These are phyloP conservation scores for Coccomyxa subellipsoidea DNA, from an alignment of 163 green algal genomes.

Conservation along the genomic window DNA sequence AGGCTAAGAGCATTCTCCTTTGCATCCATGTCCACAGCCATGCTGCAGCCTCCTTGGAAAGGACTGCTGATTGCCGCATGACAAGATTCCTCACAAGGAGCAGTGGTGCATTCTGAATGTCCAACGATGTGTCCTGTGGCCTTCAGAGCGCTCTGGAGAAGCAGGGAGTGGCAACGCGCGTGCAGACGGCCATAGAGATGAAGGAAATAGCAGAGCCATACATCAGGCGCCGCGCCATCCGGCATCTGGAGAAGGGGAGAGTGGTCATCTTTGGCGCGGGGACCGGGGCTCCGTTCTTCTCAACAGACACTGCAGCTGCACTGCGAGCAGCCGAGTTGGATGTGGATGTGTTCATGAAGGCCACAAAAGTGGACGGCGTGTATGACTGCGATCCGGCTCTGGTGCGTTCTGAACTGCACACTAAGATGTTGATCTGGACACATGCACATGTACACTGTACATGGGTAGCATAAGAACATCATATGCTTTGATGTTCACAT, in stretches of 20 bases:
- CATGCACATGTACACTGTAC: no score
- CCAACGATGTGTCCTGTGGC: not conserved
- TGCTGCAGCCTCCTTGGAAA: no score
- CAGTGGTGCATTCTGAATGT: not conserved
- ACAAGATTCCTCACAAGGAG: no score
- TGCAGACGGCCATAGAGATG: constrained; percentile 96
- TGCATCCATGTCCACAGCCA: no score
- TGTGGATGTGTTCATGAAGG: constrained; percentile 83
- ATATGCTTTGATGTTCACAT: no score
- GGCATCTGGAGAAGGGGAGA: constrained; percentile 89
- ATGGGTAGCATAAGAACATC: no score
- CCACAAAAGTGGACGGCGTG: constrained; percentile 74
- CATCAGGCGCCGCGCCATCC: constrained; percentile 89
- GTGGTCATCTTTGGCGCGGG: constrained; percentile 95
- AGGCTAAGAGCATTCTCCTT: no score
- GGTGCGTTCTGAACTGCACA: constrained; percentile 8
- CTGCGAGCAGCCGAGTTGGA: constrained; percentile 93
- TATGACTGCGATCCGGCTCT: not conserved
- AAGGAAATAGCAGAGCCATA: constrained; percentile 95
- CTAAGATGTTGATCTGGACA: no score
- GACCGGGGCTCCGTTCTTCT: constrained; percentile 95
- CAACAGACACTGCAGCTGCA: constrained; percentile 94
- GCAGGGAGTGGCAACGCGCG: constrained; percentile 75
- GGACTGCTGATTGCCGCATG: no score
- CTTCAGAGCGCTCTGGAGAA: constrained; percentile 83